phyloP scores from a whole-genome alignment of 441 rosid species.

The Melastoma candidum region DNA sequence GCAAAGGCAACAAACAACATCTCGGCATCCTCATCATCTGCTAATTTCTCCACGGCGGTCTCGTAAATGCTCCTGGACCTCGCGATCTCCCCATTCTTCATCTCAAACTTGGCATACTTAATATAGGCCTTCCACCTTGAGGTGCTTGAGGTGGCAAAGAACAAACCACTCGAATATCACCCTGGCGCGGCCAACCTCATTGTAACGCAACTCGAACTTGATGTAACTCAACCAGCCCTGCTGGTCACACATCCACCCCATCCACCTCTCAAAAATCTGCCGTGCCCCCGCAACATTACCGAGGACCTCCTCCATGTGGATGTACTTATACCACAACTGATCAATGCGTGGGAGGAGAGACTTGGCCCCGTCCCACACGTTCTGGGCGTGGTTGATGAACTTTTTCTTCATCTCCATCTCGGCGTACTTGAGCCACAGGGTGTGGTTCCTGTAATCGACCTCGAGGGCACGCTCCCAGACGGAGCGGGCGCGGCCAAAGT shows the following conservation, averaged over 20 bases:
- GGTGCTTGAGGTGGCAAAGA: conserved; percentile 52
- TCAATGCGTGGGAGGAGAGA: conserved; percentile 66
- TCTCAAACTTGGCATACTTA: conserved; percentile 66
- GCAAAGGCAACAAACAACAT: conserved; percentile 64
- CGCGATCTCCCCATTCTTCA: conserved; percentile 64
- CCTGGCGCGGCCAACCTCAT: conserved; percentile 54
- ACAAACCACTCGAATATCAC: conserved; percentile 50
- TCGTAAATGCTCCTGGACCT: conserved; percentile 58
- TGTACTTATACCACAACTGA: conserved; percentile 86
- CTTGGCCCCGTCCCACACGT: conserved; percentile 83
- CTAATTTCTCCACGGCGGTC: conserved; percentile 59
- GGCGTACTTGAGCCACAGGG: conserved; percentile 82
- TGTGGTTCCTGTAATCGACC: conserved; percentile 64
- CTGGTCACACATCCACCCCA: conserved; percentile 75
- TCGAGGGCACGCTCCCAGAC: conserved; percentile 86
- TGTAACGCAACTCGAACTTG: conserved; percentile 62
- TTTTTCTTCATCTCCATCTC: conserved; percentile 87
- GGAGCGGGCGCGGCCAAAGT: conserved; percentile 68
- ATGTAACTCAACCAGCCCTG: conserved; percentile 82
- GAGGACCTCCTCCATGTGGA: conserved; percentile 86
- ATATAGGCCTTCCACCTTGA: conserved; percentile 67
- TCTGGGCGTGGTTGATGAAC: conserved; percentile 65
- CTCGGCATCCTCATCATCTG: conserved; percentile 79
- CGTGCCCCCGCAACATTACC: conserved; percentile 79
- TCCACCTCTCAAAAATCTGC: conserved; percentile 79